phyloP scores from a whole-genome alignment of 2,329 filamentous ascomycete genomes.

The Sarocladium strictum region DNA sequence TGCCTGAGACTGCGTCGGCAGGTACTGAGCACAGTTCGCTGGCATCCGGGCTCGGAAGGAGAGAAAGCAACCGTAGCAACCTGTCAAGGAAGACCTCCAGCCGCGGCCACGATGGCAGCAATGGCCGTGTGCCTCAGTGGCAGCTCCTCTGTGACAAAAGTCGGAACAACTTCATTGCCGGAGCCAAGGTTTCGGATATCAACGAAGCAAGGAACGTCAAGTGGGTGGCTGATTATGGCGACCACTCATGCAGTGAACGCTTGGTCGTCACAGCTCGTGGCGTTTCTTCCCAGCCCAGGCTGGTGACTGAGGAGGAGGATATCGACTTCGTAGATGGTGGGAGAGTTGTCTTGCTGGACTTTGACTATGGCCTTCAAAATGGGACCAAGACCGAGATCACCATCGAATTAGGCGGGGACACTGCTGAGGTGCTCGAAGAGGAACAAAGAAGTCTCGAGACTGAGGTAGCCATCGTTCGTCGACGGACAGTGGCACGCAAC shows the following conservation, averaged over 20 bases:
- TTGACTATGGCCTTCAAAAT: constrained; percentile 55
- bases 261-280: constrained; percentile 70
- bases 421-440: constrained; percentile 66
- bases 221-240: constrained; percentile 58
- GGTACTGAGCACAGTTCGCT: constrained; percentile 18
- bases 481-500: constrained; percentile 64
- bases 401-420: constrained; percentile 67
- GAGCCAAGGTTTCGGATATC: constrained; percentile 58
- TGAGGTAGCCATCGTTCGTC: constrained; percentile 72
- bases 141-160: constrained; percentile 61
- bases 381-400: constrained; percentile 53
- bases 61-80: constrained; percentile 21
- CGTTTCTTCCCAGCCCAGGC: constrained; percentile 47
- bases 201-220: constrained; percentile 62
- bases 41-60: constrained; percentile 20
- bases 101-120: constrained; percentile 22
- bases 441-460: constrained; percentile 68
- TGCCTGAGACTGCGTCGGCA: constrained; percentile 35
- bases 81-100: constrained; percentile 25
- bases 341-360: constrained; percentile 66
- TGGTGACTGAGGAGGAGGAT: constrained; percentile 61
- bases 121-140: constrained; percentile 55
- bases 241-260: constrained; percentile 43
- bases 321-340: constrained; percentile 75
- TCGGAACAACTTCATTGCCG: constrained; percentile 65